Evolutionary conservation across 371 early-diverging fungal species (phyloP).

Genomic region (Apophysomyces ossiformis): DNA sequence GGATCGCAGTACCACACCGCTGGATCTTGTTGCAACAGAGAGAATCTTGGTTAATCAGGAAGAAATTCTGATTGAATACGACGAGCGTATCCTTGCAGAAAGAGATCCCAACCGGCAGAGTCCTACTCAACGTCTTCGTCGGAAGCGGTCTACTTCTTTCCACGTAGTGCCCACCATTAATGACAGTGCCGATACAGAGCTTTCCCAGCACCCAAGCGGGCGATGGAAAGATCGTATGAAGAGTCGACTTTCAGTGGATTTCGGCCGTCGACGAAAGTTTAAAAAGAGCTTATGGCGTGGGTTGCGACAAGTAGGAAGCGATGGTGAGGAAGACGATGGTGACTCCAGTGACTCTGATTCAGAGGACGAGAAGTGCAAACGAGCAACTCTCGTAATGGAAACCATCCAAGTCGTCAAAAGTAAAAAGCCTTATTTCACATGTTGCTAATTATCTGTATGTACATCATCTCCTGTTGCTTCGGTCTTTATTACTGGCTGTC

Average conservation of each 20-base stretch:
- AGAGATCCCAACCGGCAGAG: slow-evolving; percentile 17
- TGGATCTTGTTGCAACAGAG: slow-evolving; percentile 63
- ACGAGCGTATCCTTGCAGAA: slow-evolving; percentile 27
- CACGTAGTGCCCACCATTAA: slow-evolving; percentile 27
- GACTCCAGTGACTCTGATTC: slow-evolving; percentile 14
- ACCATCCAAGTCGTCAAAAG: slow-evolving; percentile 31
- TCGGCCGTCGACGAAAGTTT: slow-evolving; percentile 20
- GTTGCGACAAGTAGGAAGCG: slow-evolving; percentile 21
- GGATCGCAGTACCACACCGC: slow-evolving; percentile 57
- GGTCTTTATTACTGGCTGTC: too few relatives aligned
- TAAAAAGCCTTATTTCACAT: slow-evolving; percentile 30
- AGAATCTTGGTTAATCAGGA: slow-evolving; percentile 60
- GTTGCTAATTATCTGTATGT: slow-evolving; percentile 20
- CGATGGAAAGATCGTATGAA: slow-evolving; percentile 24
- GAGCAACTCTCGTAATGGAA: slow-evolving; percentile 30
- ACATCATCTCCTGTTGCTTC: not conserved
- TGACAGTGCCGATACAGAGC: not conserved
- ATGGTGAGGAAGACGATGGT: slow-evolving; percentile 20
- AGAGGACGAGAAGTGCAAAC: slow-evolving; percentile 17
- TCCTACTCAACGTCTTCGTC: slow-evolving; percentile 25
- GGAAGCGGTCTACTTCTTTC: slow-evolving; percentile 46
- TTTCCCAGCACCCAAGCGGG: not conserved
- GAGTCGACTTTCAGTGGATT: slow-evolving; percentile 25
- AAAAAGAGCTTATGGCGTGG: slow-evolving; percentile 18
- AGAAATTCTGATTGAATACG: slow-evolving; percentile 53